Evolutionary conservation across 2,329 filamentous ascomycete species (phyloP).

Genomic region (Diplocarpon mali): DNA sequence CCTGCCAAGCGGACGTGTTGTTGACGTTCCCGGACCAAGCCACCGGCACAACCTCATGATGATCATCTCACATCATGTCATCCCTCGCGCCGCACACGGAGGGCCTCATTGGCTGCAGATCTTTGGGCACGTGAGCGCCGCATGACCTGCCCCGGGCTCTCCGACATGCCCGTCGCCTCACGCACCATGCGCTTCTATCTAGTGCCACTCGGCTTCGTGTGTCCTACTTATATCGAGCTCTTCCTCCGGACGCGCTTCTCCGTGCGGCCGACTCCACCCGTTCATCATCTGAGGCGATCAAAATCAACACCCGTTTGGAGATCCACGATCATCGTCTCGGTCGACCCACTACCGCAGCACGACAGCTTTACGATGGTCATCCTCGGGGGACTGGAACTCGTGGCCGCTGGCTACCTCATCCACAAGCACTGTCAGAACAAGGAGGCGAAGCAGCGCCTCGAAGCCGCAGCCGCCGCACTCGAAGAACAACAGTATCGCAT

Average conservation of each 20-base stretch:
- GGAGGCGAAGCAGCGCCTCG: constrained; percentile 18
- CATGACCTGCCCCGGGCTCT: not conserved
- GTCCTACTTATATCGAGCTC: not conserved
- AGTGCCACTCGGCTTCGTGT: too few relatives aligned
- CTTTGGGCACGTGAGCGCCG: not conserved
- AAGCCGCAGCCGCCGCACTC: constrained; percentile 19
- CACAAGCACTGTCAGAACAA: constrained; percentile 24
- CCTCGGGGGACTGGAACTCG: constrained; percentile 28
- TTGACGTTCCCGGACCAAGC: not conserved
- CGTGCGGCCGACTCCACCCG: too few relatives aligned
- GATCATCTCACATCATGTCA: not conserved
- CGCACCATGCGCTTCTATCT: not conserved
- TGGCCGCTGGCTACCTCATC: constrained; percentile 25
- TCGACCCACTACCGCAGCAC: not conserved
- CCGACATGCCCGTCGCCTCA: not conserved
- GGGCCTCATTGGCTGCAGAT: constrained; percentile 1
- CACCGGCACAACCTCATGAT: not conserved
- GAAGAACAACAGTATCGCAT: constrained; percentile 20
- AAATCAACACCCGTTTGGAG: not conserved
- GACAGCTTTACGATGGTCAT: constrained; percentile 39
- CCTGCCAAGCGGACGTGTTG: not conserved
- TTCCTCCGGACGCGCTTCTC: too few relatives aligned
- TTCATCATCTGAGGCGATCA: not conserved
- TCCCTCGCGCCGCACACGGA: not conserved
- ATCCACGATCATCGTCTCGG: too few relatives aligned